Base-by-base conservation (phyloP, 192 early-diverging fungal species). In the Kappamyces sp. region DNA sequence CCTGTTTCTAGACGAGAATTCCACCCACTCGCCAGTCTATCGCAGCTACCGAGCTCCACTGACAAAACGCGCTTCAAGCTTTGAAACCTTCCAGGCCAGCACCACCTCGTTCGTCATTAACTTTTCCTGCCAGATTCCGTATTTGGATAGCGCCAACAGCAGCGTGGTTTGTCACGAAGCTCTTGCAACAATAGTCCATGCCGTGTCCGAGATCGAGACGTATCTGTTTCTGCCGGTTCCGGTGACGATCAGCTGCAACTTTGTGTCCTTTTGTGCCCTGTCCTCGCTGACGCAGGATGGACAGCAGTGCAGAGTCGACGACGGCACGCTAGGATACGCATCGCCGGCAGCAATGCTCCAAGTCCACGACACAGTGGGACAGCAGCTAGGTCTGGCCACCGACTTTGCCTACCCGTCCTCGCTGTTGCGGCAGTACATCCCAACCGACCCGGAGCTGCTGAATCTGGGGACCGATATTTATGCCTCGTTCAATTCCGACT, bases 391-490 rank as follows among this genome's bases (percentile, higher is more conserved):
- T 12, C 32, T 71, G 4, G 67, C 66, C 50, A 23, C 50, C n/a
- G 52, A 61, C 10, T 76, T 61, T 44, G 46, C 63, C 40, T 76
- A 76, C 46, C 74, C 74, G 5, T 42, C 49, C 34, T 57, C 74
- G 0, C 46, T 76, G 2, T 46, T 61, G 32, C 40, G 57, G 13
- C 74, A 76, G 46, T 72, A 76, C 44, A 49, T 55, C 8, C 74
- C 70, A 9, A 50, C 62, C 32, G 61, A 61, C 33, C 47, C 52
- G 32, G 36, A 54, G 10, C 32, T 58, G 9, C 38, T 31, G 10
- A 32, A 35, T 31, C 31, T n/a, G 3, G 49, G 42, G n/a, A 36
- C 39, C 49, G 72, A 74, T 47, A 72, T 76, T 43, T 15, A n/a
- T 33, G 64, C 66, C 2, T 32, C 15, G 5, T 70, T 76, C 49